These are phyloP conservation scores for Ormosia emarginata DNA, from an alignment of 306 rosid species.

Conservation along the genomic window DNA sequence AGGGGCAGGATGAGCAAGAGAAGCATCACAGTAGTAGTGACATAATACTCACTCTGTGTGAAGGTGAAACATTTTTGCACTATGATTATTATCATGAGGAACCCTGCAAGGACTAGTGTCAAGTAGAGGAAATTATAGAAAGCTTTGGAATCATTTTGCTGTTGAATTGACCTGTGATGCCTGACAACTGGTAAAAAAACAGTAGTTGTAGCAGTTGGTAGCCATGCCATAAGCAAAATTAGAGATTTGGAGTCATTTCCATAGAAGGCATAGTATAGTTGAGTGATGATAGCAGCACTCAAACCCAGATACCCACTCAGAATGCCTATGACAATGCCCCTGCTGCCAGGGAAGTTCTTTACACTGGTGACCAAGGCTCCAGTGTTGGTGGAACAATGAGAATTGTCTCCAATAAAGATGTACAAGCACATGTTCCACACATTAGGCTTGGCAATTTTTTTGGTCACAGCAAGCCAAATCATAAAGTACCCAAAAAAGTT, in stretches of 20 bases:
- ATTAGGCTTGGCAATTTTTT: slow-evolving; percentile 30
- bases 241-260: slow-evolving; percentile 49
- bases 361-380: slow-evolving; percentile 38
- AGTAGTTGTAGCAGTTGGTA: slow-evolving; percentile 53
- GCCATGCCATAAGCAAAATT: slow-evolving; percentile 65
- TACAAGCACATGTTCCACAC: slow-evolving; percentile 36
- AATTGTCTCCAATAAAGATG: slow-evolving; percentile 34
- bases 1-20: slow-evolving; percentile 56
- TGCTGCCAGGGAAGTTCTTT: slow-evolving; percentile 38
- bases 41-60: slow-evolving; percentile 26
- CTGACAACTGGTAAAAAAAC: slow-evolving; percentile 40
- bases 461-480: slow-evolving; percentile 43
- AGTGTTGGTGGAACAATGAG: slow-evolving; percentile 44
- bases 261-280: slow-evolving; percentile 44
- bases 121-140: slow-evolving; percentile 57
- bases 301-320: slow-evolving; percentile 32
- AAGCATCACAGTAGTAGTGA: slow-evolving; percentile 28
- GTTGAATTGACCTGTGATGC: slow-evolving; percentile 25
- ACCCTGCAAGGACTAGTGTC: slow-evolving; percentile 54
- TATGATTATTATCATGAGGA: slow-evolving; percentile 47
- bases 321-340: slow-evolving; percentile 39
- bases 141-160: slow-evolving; percentile 40
- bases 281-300: slow-evolving; percentile 40
- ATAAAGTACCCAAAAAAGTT: slow-evolving; percentile 37
- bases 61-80: slow-evolving; percentile 40